Percentiles rank a stretch among this genome's conserved stretches.
Evolutionary conservation across 176 grass and related monocot species (phyloP).

Genomic region (Paspalum notatum): DNA sequence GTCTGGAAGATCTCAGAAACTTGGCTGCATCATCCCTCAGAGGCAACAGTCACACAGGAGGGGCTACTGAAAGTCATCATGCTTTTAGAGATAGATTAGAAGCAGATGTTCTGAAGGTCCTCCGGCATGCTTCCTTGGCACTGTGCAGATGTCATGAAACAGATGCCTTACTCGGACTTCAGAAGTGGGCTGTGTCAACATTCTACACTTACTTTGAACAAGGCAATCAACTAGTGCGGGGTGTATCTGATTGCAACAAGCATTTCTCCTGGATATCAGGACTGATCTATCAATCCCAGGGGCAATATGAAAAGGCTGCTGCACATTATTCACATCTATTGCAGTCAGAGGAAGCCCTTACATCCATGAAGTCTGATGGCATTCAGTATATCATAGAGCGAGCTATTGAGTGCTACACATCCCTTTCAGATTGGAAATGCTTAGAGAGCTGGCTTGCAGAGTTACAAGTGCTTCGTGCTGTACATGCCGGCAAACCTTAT

Average conservation of each 20-base stretch:
- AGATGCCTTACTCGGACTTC: constrained; percentile 84
- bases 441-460: constrained; percentile 92
- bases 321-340: constrained; percentile 90
- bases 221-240: constrained; percentile 48
- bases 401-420: constrained; percentile 91
- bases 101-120: constrained; percentile 72
- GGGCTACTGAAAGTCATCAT: constrained; percentile 56
- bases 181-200: constrained; percentile 70
- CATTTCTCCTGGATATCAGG: constrained; percentile 92
- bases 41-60: constrained; percentile 58
- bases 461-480: constrained; percentile 85
- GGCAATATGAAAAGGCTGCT: constrained; percentile 91
- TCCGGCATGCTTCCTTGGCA: constrained; percentile 84
- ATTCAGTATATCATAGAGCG: constrained; percentile 91
- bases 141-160: constrained; percentile 85
- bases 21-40: constrained; percentile 65
- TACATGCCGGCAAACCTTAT: constrained; percentile 95
- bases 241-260: constrained; percentile 50
- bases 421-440: constrained; percentile 94
- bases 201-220: constrained; percentile 77
- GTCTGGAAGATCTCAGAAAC: constrained; percentile 74
- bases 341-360: constrained; percentile 81
- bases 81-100: constrained; percentile 70
- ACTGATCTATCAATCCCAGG: constrained; percentile 83
- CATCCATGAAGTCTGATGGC: constrained; percentile 85